Base-by-base conservation (phyloP, 2,329 filamentous ascomycete species). In the Talaromyces sp. region DNA sequence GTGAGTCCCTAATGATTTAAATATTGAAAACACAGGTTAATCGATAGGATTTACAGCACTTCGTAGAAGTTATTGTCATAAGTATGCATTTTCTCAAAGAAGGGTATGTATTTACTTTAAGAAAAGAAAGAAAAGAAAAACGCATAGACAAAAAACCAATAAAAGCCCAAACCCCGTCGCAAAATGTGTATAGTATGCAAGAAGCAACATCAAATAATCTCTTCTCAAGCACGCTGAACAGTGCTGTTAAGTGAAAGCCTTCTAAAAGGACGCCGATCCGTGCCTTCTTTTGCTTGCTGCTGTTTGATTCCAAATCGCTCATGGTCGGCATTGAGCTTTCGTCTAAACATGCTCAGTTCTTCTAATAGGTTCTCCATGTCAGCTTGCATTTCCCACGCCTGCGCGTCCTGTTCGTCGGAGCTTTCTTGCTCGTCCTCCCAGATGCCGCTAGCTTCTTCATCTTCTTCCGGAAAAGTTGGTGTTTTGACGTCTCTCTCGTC, bases 321-420 rank as follows among this genome's bases (percentile, higher is more conserved):
- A 63, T 76, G 73, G 41, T 98, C 95, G 68, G 95, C 91, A 7
- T 85, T 87, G 64, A 98, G 86, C 78, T 96, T 98, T 69, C 86
- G 86, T 73, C 89, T 89, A 78, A 96, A 96, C 71, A 93, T 73
- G 31, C 84, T 84, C 58, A 96, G 72, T 67, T 98, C 93, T 67
- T 87, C 86, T 65, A 99, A 80, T 70, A 98, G 83, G 38, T 89
- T 87, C 66, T 93, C 86, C 81, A 96, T 93, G 69, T 91, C 86
- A n/a, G 87, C 86, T 71, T 97, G 90, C 78, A 93, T 84, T 64
- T 93, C 82, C 43, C 77, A 71, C 0, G 81, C 82, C 52, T 85
- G 79, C 19, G 69, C 66, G 13, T 80, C 73, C 53, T 67, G 72
- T 17, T 71, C 70, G 13, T 74, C 73, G 4, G 67, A 83, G 50